Percentiles rank a stretch among this genome's conserved stretches.
These are phyloP conservation scores for Cystobasidiaceae sp. DNA, from an alignment of 1,284 basidiomycete genomes.

Conservation along the genomic window DNA sequence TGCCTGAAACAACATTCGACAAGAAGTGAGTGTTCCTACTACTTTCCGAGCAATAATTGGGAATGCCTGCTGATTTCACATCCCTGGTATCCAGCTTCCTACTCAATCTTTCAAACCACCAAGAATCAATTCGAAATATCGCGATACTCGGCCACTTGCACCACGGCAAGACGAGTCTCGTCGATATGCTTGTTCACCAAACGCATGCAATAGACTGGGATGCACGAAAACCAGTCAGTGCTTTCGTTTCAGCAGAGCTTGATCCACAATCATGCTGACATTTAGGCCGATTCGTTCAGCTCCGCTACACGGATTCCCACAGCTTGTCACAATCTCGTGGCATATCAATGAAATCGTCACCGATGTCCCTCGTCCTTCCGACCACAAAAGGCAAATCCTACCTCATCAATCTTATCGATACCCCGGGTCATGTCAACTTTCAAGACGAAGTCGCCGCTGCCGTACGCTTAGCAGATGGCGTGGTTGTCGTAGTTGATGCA, in stretches of 20 bases:
- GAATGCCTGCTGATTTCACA: neutral
- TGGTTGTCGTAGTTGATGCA: constrained; percentile 88
- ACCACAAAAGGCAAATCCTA: constrained; percentile 90
- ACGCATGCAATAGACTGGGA: constrained; percentile 94
- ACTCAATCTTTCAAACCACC: constrained; percentile 83
- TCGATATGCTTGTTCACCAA: constrained; percentile 96
- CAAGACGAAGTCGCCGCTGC: constrained; percentile 89
- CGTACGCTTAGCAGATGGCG: constrained; percentile 84
- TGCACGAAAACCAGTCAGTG: constrained; percentile 69
- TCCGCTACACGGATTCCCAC: constrained; percentile 94
- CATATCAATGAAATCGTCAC: constrained; percentile 93
- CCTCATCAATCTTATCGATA: constrained; percentile 90
- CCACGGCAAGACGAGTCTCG: constrained; percentile 91
- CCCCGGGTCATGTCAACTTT: constrained; percentile 97
- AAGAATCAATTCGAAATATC: constrained; percentile 92
- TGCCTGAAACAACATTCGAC: constrained; percentile 89
- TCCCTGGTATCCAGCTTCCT: constrained; percentile 61
- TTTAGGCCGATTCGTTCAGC: constrained; percentile 49
- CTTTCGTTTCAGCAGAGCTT: neutral
- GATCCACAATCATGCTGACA: neutral
- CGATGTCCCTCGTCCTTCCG: constrained; percentile 85
- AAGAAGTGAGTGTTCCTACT: constrained; percentile 62
- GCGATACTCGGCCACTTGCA: constrained; percentile 92
- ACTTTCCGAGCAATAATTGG: neutral
- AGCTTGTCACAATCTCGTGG: constrained; percentile 77